Percentiles rank a stretch among this genome's conserved stretches.
These are phyloP conservation scores for Cercospora brassicicola DNA, from an alignment of 2,329 filamentous ascomycete genomes.

Conservation along the genomic window DNA sequence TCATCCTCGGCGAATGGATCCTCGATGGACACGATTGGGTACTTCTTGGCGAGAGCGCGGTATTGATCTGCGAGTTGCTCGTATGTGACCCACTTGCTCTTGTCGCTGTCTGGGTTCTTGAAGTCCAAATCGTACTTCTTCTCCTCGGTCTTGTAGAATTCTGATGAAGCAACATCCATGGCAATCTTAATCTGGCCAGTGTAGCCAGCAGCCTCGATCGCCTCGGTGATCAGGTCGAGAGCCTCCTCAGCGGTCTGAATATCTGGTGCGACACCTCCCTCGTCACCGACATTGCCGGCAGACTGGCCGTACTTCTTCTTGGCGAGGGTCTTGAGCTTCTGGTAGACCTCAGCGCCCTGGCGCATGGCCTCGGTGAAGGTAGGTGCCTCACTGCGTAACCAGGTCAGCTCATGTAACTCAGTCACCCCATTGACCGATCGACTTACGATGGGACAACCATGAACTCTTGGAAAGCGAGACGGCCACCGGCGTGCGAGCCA, in stretches of 20 bases:
- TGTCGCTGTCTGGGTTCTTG: constrained; percentile 99
- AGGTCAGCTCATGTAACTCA: constrained; percentile 23
- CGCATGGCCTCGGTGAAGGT: constrained; percentile 95
- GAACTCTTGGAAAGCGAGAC: constrained; percentile 64
- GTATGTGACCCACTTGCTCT: constrained; percentile 97
- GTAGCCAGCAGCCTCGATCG: constrained; percentile 94
- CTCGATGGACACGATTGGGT: constrained; percentile 98
- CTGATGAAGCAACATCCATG: constrained; percentile 98
- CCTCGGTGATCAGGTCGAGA: constrained; percentile 89
- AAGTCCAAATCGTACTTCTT: constrained; percentile 99
- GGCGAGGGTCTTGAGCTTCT: constrained; percentile 91
- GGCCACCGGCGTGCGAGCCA: constrained; percentile 94
- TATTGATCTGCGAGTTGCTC: constrained; percentile 89
- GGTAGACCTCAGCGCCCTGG: constrained; percentile 96
- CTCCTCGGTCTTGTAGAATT: constrained; percentile 94
- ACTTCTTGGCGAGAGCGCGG: constrained; percentile 83
- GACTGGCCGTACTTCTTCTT: constrained; percentile 99
- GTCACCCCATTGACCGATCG: neutral
- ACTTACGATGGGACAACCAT: constrained; percentile 55
- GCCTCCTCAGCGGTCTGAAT: constrained; percentile 97
- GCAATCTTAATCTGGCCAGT: constrained; percentile 95
- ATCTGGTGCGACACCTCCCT: constrained; percentile 98
- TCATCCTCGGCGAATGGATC: constrained; percentile 99
- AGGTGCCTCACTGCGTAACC: constrained; percentile 56
- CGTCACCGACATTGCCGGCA: constrained; percentile 97